phyloP scores from a whole-genome alignment of 1,139 yeast genomes.

The Debaryomyces subglobosus region DNA sequence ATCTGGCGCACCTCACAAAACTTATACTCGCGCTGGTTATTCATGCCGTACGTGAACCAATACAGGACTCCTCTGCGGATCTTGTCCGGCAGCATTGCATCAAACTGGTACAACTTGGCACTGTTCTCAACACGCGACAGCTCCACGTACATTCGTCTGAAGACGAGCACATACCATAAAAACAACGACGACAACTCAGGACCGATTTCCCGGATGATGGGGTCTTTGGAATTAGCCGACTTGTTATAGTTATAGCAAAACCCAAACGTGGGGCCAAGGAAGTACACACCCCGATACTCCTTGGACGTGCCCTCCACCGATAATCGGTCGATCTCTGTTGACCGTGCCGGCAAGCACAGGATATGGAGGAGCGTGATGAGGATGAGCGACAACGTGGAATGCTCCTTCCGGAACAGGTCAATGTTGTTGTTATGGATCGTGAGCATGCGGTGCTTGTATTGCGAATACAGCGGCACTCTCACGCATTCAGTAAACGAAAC shows the following conservation, averaged over 20 bases:
- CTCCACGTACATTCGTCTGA: not conserved
- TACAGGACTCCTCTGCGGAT: not conserved
- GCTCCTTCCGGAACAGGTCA: not conserved
- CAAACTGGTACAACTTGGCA: not conserved
- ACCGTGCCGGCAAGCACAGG: conserved; percentile 1
- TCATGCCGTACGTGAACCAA: not conserved
- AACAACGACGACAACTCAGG: not conserved
- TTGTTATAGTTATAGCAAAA: not conserved
- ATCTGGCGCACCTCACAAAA: not conserved
- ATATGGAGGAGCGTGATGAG: not conserved
- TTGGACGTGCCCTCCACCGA: not conserved
- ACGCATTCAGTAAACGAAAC: not conserved
- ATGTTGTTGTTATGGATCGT: not conserved
- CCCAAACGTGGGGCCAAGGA: not conserved
- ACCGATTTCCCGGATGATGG: not conserved
- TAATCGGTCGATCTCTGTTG: not conserved
- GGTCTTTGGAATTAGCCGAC: not conserved
- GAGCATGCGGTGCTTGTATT: not conserved
- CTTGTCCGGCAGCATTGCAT: not conserved
- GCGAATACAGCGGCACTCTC: not conserved
- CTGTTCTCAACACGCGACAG: not conserved
- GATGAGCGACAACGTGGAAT: not conserved
- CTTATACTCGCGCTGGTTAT: not conserved
- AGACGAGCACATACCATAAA: not conserved
- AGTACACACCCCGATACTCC: not conserved